phyloP scores from a whole-genome alignment of 2,329 filamentous ascomycete species.

The Lasiodiplodia hormozganensis region DNA sequence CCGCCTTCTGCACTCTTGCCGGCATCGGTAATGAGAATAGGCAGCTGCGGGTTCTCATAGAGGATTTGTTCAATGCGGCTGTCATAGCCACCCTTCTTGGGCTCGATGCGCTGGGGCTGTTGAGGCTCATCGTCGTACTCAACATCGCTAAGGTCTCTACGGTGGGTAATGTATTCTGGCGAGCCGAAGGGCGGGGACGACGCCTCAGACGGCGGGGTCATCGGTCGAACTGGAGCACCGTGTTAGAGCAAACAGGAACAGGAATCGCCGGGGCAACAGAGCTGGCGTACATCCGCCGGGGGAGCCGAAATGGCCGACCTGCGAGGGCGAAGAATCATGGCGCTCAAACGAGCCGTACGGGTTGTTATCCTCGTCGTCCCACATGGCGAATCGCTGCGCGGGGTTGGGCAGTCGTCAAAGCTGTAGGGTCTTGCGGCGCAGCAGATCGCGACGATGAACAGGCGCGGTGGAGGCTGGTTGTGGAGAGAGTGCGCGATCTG shows the following conservation, averaged over 20 bases:
- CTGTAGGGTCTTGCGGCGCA: slow-evolving; percentile 3
- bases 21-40: slow-evolving; percentile 91
- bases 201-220: slow-evolving; percentile 72
- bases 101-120: slow-evolving; percentile 57
- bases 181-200: slow-evolving; percentile 69
- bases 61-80: slow-evolving; percentile 97
- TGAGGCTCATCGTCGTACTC: slow-evolving; percentile 61
- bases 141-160: slow-evolving; percentile 64
- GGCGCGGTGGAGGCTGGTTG: slow-evolving; percentile 24
- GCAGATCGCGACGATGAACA: neutral
- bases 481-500: slow-evolving; percentile 18
- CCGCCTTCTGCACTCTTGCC: slow-evolving; percentile 94
- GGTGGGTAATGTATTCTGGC: slow-evolving; percentile 62
- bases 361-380: slow-evolving; percentile 99
- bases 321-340: slow-evolving; percentile 78
- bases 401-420: neutral
- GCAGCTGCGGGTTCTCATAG: slow-evolving; percentile 89
- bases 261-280: neutral
- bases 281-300: slow-evolving; percentile 46
- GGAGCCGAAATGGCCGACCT: slow-evolving; percentile 52
- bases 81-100: slow-evolving; percentile 86
- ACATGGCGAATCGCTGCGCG: slow-evolving; percentile 65
- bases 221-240: slow-evolving; percentile 42
- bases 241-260: neutral
- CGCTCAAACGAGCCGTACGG: slow-evolving; percentile 95